phyloP scores from a whole-genome alignment of 2,329 filamentous ascomycete species.

The Pseudofabraea citricarpa region DNA sequence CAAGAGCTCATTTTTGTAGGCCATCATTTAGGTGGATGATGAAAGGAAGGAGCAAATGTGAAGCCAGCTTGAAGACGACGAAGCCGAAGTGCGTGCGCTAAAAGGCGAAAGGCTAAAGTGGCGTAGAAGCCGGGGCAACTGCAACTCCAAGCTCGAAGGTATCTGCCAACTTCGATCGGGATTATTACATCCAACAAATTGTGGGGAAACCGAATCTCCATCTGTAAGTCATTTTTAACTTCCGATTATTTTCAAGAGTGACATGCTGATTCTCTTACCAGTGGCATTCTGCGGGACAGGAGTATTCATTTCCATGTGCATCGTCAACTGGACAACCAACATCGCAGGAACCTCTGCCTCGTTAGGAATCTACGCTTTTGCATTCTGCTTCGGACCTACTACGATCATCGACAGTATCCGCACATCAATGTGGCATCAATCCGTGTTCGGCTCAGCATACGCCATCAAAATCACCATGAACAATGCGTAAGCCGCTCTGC shows the following conservation, averaged over 20 bases:
- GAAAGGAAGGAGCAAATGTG: too few relatives aligned
- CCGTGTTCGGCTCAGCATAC: constrained; percentile 56
- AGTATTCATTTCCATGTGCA: constrained; percentile 47
- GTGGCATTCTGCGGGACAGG: constrained; percentile 41
- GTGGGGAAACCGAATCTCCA: constrained; percentile 44
- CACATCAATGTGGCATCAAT: constrained; percentile 54
- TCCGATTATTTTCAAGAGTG: not conserved
- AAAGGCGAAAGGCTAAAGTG: constrained; percentile 27
- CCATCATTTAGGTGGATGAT: too few relatives aligned
- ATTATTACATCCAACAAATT: constrained; percentile 54
- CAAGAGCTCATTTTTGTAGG: too few relatives aligned
- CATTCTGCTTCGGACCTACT: constrained; percentile 49
- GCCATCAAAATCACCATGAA: constrained; percentile 57
- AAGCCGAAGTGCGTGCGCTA: constrained; percentile 55
- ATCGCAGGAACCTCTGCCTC: constrained; percentile 49
- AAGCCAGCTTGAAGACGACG: too few relatives aligned
- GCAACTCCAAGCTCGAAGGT: too few relatives aligned
- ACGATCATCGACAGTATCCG: constrained; percentile 57
- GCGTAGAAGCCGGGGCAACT: not conserved
- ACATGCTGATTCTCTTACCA: constrained; percentile 2
- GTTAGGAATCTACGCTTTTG: constrained; percentile 56
- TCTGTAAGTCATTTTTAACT: constrained; percentile 27
- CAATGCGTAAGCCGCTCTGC: constrained; percentile 37
- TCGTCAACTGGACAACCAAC: constrained; percentile 47
- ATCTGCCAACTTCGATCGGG: constrained; percentile 22